These are phyloP conservation scores for Coemansia sp. DNA, from an alignment of 192 early-diverging fungal genomes.

Conservation along the genomic window DNA sequence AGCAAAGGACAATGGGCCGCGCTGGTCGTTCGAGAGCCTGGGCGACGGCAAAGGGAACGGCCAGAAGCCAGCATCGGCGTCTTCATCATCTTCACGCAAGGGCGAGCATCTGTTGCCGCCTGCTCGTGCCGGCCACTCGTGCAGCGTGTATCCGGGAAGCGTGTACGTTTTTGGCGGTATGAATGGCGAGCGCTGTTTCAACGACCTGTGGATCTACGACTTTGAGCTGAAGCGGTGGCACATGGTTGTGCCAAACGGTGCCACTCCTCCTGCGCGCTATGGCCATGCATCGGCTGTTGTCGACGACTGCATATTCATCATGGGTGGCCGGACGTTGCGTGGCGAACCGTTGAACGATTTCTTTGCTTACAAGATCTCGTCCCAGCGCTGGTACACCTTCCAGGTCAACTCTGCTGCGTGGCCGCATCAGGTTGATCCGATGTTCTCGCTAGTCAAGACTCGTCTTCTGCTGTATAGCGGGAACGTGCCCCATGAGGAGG, in stretches of 20 bases:
- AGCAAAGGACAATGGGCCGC: conserved; percentile 36
- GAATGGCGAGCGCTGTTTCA: conserved; percentile 49
- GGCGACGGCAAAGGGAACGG: conserved; percentile 8
- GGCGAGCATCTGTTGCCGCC: conserved; percentile 22
- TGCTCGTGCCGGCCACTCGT: conserved; percentile 48
- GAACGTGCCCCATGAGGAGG: conserved; percentile 31
- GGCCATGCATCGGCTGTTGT: conserved; percentile 53
- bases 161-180: conserved; percentile 56
- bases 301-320: conserved; percentile 56
- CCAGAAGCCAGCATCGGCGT: conserved; percentile 7
- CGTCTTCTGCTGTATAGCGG: conserved; percentile 51
- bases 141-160: conserved; percentile 44
- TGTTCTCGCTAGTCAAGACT: conserved; percentile 51
- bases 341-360: conserved; percentile 51
- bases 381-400: conserved; percentile 58
- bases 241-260: conserved; percentile 45
- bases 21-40: conserved; percentile 45
- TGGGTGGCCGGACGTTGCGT: conserved; percentile 47
- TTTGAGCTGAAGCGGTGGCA: conserved; percentile 37
- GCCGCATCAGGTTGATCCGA: conserved; percentile 51
- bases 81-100: conserved; percentile 2
- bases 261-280: conserved; percentile 49
- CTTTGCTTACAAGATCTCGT: conserved; percentile 53
- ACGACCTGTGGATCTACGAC: conserved; percentile 55
- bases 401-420: conserved; percentile 48